A percentile compares a stretch with the other conserved stretches of the same genome.
These are phyloP conservation scores for Alloteropsis angusta DNA, from an alignment of 202 grass and related monocot genomes.

Conservation along the genomic window DNA sequence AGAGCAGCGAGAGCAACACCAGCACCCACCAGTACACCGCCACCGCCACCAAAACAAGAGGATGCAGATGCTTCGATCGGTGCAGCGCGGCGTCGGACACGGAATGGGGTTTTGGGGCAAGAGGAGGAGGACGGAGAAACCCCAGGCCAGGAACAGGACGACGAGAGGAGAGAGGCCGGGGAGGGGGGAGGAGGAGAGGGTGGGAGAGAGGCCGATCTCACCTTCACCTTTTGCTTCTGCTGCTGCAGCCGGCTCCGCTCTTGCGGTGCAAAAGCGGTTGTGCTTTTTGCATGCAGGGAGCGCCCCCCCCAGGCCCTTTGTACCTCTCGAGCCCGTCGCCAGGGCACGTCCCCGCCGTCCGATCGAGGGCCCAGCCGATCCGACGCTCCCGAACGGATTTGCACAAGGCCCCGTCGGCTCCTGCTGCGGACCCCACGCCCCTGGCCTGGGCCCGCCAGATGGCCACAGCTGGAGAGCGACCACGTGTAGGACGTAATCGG, in stretches of 20 bases:
- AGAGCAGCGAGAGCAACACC: not conserved
- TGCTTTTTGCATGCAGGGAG: not conserved
- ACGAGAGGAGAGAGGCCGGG: too few relatives aligned
- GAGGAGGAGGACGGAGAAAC: not conserved
- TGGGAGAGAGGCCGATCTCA: not conserved
- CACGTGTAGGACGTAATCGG: not conserved
- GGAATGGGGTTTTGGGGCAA: not conserved
- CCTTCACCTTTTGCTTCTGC: constrained; percentile 3
- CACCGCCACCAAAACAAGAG: not conserved
- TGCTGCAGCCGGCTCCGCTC: not conserved
- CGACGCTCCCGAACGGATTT: not conserved
- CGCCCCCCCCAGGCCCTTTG: not conserved
- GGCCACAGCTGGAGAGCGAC: not conserved
- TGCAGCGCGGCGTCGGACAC: not conserved
- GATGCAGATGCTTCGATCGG: not conserved
- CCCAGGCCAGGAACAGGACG: not conserved
- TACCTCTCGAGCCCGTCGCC: not conserved
- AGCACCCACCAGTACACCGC: not conserved
- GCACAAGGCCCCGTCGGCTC: not conserved
- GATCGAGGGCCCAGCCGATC: not conserved
- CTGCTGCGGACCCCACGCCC: not conserved
- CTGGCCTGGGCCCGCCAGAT: not conserved
- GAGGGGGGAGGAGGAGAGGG: not conserved
- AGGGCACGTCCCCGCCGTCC: not conserved
- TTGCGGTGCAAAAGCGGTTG: not conserved